phyloP scores from a whole-genome alignment of 352 stramenopile species.

The Globisporangium yorkense region DNA sequence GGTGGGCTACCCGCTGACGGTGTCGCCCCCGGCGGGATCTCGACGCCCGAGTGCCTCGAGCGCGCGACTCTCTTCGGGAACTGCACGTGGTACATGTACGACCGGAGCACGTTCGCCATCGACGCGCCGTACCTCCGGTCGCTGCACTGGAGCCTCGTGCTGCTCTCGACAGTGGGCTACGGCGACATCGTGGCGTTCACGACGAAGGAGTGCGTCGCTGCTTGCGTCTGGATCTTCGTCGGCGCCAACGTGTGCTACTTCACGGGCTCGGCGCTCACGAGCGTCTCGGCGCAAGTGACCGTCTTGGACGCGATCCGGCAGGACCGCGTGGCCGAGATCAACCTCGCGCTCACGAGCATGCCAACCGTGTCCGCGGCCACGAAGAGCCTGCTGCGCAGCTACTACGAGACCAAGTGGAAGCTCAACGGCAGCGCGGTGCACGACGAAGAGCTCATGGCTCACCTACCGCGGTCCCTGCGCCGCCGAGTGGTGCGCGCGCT shows the following conservation, averaged over 20 bases:
- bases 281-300: conserved; percentile 43
- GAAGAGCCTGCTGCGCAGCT: conserved; percentile 47
- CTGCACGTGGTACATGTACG: conserved; percentile 73
- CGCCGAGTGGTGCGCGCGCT: conserved; percentile 24
- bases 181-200: conserved; percentile 24
- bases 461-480: conserved; percentile 45
- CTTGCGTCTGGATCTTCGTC: conserved; percentile 65
- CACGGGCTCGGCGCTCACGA: conserved; percentile 50
- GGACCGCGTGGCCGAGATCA: conserved; percentile 57
- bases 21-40: background rate
- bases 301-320: conserved; percentile 37
- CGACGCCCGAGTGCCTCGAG: conserved; percentile 10
- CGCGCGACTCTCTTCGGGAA: conserved; percentile 37
- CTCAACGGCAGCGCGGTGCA: conserved; percentile 52
- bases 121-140: conserved; percentile 56
- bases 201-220: conserved; percentile 40
- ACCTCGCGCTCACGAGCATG: conserved; percentile 45
- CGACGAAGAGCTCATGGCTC: conserved; percentile 39
- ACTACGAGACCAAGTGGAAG: conserved; percentile 73
- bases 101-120: conserved; percentile 53
- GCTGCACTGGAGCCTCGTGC: conserved; percentile 64
- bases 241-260: conserved; percentile 73
- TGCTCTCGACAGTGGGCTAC: conserved; percentile 70
- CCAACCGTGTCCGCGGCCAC: conserved; percentile 34
- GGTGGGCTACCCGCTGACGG: conserved; percentile 34